Conservation (phyloP, 805 yeast genomes). For the Yamadazyma tumulicola region DNA sequence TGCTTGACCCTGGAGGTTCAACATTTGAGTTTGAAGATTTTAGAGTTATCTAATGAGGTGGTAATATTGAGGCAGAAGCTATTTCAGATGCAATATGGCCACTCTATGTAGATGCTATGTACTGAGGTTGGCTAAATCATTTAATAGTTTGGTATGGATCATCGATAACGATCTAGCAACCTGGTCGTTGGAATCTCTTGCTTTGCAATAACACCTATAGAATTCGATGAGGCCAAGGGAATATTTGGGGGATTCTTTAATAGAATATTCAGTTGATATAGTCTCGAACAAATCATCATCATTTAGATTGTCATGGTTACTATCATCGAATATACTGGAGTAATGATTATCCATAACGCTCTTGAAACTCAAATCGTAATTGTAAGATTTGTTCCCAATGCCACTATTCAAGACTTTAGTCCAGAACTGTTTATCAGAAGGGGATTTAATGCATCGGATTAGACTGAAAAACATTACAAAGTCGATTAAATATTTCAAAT, state of each 20-base stretch:
- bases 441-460: constrained; percentile 13
- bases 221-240: constrained; percentile 9
- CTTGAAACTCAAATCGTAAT: constrained; percentile 11
- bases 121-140: constrained; percentile 5
- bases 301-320: constrained; percentile 13
- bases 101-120: too few species aligned
- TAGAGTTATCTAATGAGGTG: too few species aligned
- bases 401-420: constrained; percentile 10
- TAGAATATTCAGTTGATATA: constrained; percentile 9
- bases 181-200: constrained; percentile 5
- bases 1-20: too few species aligned
- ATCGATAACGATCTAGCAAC: constrained; percentile 8
- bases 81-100: too few species aligned
- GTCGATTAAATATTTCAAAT: constrained; percentile 21
- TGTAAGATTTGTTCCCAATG: not conserved
- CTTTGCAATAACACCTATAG: constrained; percentile 1
- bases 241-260: constrained; percentile 6
- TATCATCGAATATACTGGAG: constrained; percentile 21
- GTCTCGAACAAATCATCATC: constrained; percentile 16
- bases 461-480: constrained; percentile 18
- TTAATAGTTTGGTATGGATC: constrained; percentile 9
- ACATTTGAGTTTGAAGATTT: too few species aligned
- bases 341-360: constrained; percentile 23
- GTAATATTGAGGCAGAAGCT: too few species aligned
- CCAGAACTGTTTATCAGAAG: constrained; percentile 23